Evolutionary conservation across 2,329 filamentous ascomycete genomes (phyloP).

Genomic region (Diaporthe sp.): DNA sequence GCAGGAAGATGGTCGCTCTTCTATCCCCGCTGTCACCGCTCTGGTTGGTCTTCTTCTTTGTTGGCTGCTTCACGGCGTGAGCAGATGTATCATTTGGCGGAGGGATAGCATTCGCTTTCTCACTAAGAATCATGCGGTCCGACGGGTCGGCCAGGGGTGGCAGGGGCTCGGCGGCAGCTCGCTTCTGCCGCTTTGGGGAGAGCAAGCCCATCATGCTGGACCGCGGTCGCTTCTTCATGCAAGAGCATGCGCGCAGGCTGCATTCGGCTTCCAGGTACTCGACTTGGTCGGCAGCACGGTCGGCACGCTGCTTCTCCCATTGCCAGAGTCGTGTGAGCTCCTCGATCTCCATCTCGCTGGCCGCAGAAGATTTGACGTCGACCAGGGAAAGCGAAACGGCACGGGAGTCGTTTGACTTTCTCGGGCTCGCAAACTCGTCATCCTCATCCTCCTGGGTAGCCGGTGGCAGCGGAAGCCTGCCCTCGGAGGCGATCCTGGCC

Average conservation of each 20-base stretch:
- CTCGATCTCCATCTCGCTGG: conserved; percentile 70
- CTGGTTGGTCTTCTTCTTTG: conserved; percentile 51
- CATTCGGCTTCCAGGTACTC: conserved; percentile 84
- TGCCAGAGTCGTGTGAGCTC: conserved; percentile 65
- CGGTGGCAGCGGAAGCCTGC: conserved; percentile 73
- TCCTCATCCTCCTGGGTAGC: conserved; percentile 55
- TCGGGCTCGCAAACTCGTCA: conserved; percentile 72
- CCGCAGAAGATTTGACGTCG: conserved; percentile 67
- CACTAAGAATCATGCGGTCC: conserved; percentile 58
- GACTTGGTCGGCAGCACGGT: conserved; percentile 78
- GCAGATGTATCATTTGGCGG: conserved; percentile 48
- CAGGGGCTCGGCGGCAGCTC: conserved; percentile 43
- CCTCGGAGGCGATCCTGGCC: conserved; percentile 78
- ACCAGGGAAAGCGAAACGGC: conserved; percentile 59
- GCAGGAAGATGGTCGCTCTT: conserved; percentile 63
- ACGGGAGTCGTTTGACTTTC: conserved; percentile 60
- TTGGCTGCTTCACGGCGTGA: conserved; percentile 46
- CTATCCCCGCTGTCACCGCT: conserved; percentile 41
- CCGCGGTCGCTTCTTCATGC: conserved; percentile 58
- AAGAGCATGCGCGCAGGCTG: conserved; percentile 75
- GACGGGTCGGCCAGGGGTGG: conserved; percentile 55
- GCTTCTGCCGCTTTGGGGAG: conserved; percentile 52
- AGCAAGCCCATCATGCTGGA: conserved; percentile 45
- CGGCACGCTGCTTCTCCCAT: conserved; percentile 73
- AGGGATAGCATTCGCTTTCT: conserved; percentile 44